phyloP scores from a whole-genome alignment of 2,329 filamentous ascomycete species.

The Penicillium sp. region DNA sequence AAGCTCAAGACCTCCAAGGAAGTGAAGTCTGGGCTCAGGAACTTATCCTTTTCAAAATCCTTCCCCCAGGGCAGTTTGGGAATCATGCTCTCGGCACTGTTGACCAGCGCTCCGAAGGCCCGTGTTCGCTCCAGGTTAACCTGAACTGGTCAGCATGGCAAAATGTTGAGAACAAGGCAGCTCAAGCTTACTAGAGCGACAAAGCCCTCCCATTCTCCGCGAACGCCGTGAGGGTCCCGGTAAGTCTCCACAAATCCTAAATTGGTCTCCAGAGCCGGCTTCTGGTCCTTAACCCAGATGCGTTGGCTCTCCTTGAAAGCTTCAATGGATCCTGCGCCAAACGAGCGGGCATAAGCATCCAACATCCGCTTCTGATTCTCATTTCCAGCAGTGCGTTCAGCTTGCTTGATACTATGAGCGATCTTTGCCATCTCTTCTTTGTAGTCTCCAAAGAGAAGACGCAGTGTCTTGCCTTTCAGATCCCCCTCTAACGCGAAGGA shows the following conservation, averaged over 20 bases:
- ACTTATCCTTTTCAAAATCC: constrained; percentile 94
- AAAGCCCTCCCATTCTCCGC: constrained; percentile 84
- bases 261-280: constrained; percentile 74
- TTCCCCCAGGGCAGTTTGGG: constrained; percentile 82
- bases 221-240: constrained; percentile 73
- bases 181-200: constrained; percentile 56
- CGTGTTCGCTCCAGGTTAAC: constrained; percentile 86
- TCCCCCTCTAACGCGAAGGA: constrained; percentile 60
- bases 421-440: constrained; percentile 68
- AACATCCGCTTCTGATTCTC: constrained; percentile 73
- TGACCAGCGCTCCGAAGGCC: constrained; percentile 81
- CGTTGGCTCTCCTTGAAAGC: constrained; percentile 78
- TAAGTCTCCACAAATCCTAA: constrained; percentile 86
- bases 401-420: constrained; percentile 63
- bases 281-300: constrained; percentile 79
- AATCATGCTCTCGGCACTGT: constrained; percentile 76
- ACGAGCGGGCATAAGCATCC: constrained; percentile 70
- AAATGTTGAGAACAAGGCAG: not conserved
- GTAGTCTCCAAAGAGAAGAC: constrained; percentile 72
- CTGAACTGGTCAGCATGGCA: constrained; percentile 38
- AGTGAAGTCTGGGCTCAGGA: constrained; percentile 92
- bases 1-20: constrained; percentile 89
- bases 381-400: constrained; percentile 67
- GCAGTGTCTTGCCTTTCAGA: constrained; percentile 65
- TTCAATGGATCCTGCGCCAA: constrained; percentile 69